These are phyloP conservation scores for Colletotrichum echinochloae DNA, from an alignment of 2,329 filamentous ascomycete genomes.

Conservation along the genomic window DNA sequence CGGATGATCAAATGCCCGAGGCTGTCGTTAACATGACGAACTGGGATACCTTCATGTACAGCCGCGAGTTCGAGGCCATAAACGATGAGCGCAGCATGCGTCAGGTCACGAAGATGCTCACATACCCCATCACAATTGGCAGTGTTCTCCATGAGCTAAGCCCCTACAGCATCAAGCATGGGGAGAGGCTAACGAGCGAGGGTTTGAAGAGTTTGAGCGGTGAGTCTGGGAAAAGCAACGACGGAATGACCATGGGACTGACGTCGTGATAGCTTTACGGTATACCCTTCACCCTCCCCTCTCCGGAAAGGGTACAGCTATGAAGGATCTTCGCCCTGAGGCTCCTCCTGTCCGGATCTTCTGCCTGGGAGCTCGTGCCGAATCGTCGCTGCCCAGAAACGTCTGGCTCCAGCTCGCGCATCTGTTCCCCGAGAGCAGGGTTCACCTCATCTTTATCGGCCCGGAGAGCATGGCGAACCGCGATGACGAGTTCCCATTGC, in stretches of 20 bases:
- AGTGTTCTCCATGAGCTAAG: constrained; percentile 95
- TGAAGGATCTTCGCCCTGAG: constrained; percentile 84
- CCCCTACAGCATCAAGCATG: constrained; percentile 84
- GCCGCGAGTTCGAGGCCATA: constrained; percentile 89
- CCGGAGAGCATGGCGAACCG: constrained; percentile 96
- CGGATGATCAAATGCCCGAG: constrained; percentile 89
- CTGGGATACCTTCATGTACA: constrained; percentile 98
- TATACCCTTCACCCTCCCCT: constrained; percentile 93
- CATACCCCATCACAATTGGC: constrained; percentile 91
- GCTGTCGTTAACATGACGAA: constrained; percentile 97
- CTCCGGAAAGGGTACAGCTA: constrained; percentile 77
- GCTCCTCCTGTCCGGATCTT: constrained; percentile 93
- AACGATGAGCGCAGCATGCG: constrained; percentile 91
- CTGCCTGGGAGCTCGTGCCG: constrained; percentile 93
- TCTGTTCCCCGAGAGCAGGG: constrained; percentile 90
- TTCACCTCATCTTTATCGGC: constrained; percentile 94
- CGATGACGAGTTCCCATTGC: constrained; percentile 91
- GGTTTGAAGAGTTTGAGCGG: constrained; percentile 94
- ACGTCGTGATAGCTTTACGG: constrained; percentile 74
- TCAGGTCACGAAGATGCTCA: constrained; percentile 91
- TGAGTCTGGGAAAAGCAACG: constrained; percentile 57
- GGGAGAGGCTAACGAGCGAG: constrained; percentile 83
- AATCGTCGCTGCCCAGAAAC: constrained; percentile 93
- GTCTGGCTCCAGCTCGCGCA: constrained; percentile 95
- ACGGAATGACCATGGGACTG: constrained; percentile 1